Evolutionary conservation across 305 asterid genomes (phyloP).

Genomic region (Fraxinus ornus): DNA sequence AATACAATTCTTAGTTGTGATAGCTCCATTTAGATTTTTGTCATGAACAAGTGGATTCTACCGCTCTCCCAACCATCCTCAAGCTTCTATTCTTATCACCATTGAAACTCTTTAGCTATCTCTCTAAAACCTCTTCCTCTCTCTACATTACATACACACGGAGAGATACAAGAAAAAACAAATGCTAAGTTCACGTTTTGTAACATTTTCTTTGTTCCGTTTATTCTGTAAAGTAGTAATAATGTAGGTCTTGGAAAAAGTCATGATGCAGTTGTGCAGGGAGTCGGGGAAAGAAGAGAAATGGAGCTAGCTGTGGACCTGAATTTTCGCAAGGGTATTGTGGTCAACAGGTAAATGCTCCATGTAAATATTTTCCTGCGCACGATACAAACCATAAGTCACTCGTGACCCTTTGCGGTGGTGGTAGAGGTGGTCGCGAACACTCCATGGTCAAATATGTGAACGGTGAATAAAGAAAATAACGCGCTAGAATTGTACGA

Average conservation of each 20-base stretch:
- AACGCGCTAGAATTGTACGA: no score
- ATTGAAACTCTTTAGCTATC: background rate
- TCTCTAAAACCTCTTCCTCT: background rate
- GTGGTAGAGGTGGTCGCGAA: no score
- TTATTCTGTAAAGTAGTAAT: conserved; percentile 18
- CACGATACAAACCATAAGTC: no score
- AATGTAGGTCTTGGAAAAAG: conserved; percentile 14
- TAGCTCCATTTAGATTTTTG: background rate
- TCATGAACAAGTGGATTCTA: no score
- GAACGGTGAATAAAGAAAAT: no score
- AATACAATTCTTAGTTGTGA: background rate
- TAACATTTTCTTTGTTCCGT: background rate
- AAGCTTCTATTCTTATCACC: background rate
- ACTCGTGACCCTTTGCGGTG: no score
- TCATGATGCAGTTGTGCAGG: conserved; percentile 13
- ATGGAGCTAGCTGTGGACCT: conserved; percentile 24
- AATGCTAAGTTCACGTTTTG: conserved; percentile 17
- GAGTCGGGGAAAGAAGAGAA: background rate
- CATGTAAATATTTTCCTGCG: no score
- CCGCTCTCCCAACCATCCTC: background rate
- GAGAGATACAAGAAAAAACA: background rate
- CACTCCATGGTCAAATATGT: no score
- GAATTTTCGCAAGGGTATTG: no score
- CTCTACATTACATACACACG: background rate
- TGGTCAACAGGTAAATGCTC: no score